phyloP scores from a whole-genome alignment of 2,329 filamentous ascomycete species.

The Stagonosporopsis rhizophila region DNA sequence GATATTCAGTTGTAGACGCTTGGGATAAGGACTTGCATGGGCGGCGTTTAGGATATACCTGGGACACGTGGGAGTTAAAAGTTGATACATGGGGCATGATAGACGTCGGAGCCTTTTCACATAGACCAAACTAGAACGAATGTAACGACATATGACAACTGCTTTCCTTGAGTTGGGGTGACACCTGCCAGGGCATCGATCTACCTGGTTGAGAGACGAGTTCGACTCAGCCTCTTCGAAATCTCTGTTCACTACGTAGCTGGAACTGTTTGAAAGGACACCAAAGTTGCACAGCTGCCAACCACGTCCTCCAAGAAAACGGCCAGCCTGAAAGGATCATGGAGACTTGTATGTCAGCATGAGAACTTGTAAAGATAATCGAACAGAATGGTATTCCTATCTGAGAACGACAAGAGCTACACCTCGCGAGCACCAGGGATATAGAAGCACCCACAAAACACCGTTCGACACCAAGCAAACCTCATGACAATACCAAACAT shows the following conservation, averaged over 20 bases:
- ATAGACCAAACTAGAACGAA: constrained; percentile 1
- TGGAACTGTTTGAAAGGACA: too few relatives aligned
- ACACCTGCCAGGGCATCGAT: too few relatives aligned
- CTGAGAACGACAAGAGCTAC: neutral
- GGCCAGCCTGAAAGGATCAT: too few relatives aligned
- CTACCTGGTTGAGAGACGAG: too few relatives aligned
- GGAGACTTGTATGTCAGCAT: too few relatives aligned
- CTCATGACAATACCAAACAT: neutral
- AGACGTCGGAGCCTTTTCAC: constrained; percentile 1
- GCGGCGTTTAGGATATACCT: constrained; percentile 14
- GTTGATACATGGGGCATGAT: neutral
- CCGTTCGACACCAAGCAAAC: neutral
- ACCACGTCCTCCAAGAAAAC: too few relatives aligned
- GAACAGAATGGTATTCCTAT: neutral
- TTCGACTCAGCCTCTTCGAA: too few relatives aligned
- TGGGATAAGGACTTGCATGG: neutral
- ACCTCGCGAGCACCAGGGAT: constrained; percentile 3
- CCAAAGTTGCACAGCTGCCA: too few relatives aligned
- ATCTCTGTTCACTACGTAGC: too few relatives aligned
- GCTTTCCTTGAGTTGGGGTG: neutral
- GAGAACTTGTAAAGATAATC: neutral
- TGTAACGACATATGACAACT: neutral
- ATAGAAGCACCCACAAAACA: neutral
- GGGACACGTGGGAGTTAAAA: neutral
- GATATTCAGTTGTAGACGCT: constrained; percentile 74